Evolutionary conservation across 2,329 filamentous ascomycete species (phyloP), one percentile per base, ranked within the genome.

Genomic region (Septoria linicola): DNA sequence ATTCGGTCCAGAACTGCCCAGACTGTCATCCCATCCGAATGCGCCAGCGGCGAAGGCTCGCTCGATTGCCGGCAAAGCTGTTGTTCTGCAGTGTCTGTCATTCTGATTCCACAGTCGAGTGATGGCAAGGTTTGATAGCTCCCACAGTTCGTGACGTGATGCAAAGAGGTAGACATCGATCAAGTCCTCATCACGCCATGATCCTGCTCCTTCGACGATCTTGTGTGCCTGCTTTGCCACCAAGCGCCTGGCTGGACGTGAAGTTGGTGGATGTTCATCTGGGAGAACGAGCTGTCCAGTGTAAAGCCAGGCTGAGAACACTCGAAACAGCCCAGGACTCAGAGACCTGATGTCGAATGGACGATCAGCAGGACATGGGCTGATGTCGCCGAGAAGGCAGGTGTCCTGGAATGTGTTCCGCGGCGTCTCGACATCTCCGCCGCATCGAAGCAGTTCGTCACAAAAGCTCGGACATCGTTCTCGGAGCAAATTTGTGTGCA

Each of bases 111-210:
- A 47, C 3, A 47, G 34, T 8, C 44, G 35, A 8, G 44, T 47
- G 35, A 47, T 47, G 44, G 44, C 44, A 11, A 40, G 44, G 34
- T 47, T 47, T 32, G 44, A 32, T 10, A 47, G 44, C 44, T 47
- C 44, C 44, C 44, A 47, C 16, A 47, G n/a, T 16, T 47, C 44
- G 44, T 47, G 35, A 14, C 44, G 44, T 6, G 44, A 47, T 2
- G 44, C 44, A 16, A 47, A 47, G 6, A 47, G 21, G 34, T 47
- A 47, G n/a, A 47, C 34, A 13, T 47, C 44, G 23, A 47, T 47
- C 44, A 47, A 25, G 17, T 47, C 44, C 32, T 47, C 44, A 35
- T 47, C 44, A 20, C 44, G 34, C 44, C 44, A 47, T 8, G 44
- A 19, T 16, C 35, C 44, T 1, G 34, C 21, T 20, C 32, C 20